Conservation (phyloP, 805 yeast species). For the Maudiozyma barnettii region DNA sequence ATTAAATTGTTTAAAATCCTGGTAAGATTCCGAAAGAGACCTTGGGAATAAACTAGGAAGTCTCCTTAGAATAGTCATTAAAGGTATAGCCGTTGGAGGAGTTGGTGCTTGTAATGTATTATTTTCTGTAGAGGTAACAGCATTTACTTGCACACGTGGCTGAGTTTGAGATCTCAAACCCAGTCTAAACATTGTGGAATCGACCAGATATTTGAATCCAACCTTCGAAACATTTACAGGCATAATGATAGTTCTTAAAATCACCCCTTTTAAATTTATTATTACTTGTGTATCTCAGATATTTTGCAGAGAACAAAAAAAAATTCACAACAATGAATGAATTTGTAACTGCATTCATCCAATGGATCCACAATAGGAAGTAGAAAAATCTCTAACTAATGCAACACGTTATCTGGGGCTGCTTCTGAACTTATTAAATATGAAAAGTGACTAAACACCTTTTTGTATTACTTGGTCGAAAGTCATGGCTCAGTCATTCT, state of each 20-base stretch:
- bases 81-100: conserved; percentile 60
- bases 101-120: conserved; percentile 31
- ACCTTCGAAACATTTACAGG: background rate
- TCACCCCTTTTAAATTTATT: too few species aligned
- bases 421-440: too few species aligned
- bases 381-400: too few species aligned
- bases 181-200: background rate
- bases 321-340: too few species aligned
- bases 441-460: too few species aligned
- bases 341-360: too few species aligned
- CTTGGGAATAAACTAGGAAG: conserved; percentile 51
- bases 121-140: background rate
- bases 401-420: too few species aligned
- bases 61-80: conserved; percentile 35
- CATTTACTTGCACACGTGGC: background rate
- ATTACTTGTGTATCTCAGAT: too few species aligned
- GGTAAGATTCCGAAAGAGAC: conserved; percentile 39
- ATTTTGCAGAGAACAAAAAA: too few species aligned
- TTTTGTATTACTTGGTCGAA: too few species aligned
- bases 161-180: background rate
- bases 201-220: background rate
- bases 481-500: too few species aligned
- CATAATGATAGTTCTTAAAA: background rate
- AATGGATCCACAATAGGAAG: too few species aligned
- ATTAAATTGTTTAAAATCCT: conserved; percentile 36